Base-by-base conservation (phyloP, 108 stramenopile species). In the Conticribra weissflogii region DNA sequence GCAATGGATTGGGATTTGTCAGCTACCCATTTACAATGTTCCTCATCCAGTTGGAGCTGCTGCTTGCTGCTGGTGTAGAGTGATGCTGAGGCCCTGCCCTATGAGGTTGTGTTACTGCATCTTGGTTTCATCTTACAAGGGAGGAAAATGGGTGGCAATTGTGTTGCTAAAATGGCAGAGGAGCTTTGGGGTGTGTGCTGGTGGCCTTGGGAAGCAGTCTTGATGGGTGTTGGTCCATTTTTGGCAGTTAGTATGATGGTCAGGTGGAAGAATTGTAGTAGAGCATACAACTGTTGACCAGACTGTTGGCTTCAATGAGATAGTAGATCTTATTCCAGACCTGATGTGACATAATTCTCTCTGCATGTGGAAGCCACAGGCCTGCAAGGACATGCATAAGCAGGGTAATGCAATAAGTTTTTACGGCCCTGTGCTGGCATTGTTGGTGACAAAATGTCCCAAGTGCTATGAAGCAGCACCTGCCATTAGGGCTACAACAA, bases 31-130 rank as follows among this genome's bases (percentile, higher is more conserved):
- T n/a, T n/a, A n/a, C n/a, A n/a, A 30, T 7, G 24, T 34, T 18
- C 68, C 25, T 60, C 31, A 15, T 70, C 50, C 1, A 31, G 24
- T 27, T 41, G 54, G 25, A 31, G 45, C 31, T 70, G 68, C n/a
- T n/a, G n/a, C n/a, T n/a, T n/a, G n/a, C 22, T 70, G 68, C 41
- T 70, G 68, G 28, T 15, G 14, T n/a, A 49, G 48, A 15, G 59
- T 3, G 16, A 32, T 17, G 0, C 41, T 45, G 15, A 56, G 32
- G 21, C 41, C 58, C 8, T 32, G 3, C 2, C 50, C 23, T 3
- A 51, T 59, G 4, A 49, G n/a, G 32, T 70, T 59, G 3, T 31
- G 22, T 23, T 63, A 49, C 33, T 52, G 29, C 34, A 27, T 29
- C 15, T 41, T 29, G 55, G 55, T 57, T n/a, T 30, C 30, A 5